Percentiles rank a stretch among this genome's conserved stretches.
phyloP scores from a whole-genome alignment of 1,284 basidiomycete species.

The Rhodotorula sp. region DNA sequence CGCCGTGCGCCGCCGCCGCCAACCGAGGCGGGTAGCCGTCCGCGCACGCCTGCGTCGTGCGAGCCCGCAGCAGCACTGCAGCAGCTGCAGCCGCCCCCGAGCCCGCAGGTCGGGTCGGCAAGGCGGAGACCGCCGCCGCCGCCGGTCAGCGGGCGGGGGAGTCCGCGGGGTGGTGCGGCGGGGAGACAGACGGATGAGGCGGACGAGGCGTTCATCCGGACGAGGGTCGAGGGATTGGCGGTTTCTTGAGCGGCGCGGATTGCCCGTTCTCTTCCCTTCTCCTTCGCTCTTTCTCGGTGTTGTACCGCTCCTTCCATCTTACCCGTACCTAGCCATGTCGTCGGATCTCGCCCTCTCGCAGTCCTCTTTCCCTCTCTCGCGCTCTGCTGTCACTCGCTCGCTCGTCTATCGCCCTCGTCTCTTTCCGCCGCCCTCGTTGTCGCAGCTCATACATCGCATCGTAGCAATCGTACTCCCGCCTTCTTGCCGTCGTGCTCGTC shows the following conservation, averaged over 20 bases:
- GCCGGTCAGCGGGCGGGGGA: background rate
- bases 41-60: background rate
- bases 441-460: no score
- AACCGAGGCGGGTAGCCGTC: background rate
- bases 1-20: background rate
- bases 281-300: background rate
- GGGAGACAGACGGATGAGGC: background rate
- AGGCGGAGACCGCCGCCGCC: background rate
- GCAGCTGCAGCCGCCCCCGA: background rate
- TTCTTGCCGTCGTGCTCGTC: no score
- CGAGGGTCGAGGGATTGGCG: background rate
- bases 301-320: no score
- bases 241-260: background rate
- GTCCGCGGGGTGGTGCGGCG: background rate
- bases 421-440: no score
- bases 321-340: no score
- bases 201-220: background rate
- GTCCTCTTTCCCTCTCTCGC: no score
- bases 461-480: no score
- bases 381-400: no score
- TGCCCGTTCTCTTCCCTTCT: background rate
- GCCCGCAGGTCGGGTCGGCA: background rate
- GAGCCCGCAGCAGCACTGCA: background rate
- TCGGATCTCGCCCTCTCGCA: no score
- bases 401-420: no score